A percentile compares a stretch with the other conserved stretches of the same genome.
phyloP scores from a whole-genome alignment of 176 grass and related monocot genomes.

The Eleusine indica region DNA sequence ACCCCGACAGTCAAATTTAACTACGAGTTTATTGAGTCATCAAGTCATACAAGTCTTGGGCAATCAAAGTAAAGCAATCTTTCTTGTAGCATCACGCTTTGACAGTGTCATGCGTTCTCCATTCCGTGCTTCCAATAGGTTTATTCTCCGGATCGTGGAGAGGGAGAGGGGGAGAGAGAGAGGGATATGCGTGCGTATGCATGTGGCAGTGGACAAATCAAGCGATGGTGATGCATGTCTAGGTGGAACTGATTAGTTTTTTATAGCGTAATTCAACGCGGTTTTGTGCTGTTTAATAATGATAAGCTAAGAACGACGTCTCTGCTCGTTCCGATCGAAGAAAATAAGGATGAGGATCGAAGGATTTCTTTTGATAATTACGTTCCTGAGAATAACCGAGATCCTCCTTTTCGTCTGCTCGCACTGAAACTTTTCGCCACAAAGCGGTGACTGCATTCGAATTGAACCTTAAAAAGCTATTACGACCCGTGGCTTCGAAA shows the following conservation, averaged over 20 bases:
- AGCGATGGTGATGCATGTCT: neutral
- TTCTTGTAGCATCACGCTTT: neutral
- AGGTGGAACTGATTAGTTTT: neutral
- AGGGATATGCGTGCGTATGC: neutral
- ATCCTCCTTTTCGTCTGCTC: neutral
- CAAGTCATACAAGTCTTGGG: neutral
- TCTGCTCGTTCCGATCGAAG: neutral
- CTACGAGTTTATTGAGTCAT: neutral
- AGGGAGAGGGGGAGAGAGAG: neutral
- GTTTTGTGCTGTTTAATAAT: neutral
- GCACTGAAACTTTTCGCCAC: neutral
- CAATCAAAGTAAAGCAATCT: neutral
- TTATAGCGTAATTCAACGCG: neutral
- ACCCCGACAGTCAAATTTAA: constrained; percentile 19
- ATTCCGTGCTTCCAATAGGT: neutral
- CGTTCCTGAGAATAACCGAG: neutral
- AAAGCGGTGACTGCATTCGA: neutral
- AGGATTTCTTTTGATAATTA: neutral
- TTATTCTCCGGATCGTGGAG: neutral
- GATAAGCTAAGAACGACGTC: neutral
- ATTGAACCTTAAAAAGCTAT: neutral
- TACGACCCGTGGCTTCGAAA: neutral
- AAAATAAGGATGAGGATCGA: neutral
- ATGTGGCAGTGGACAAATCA: neutral
- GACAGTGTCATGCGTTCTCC: neutral